Conservation (phyloP, 768 basidiomycete genomes). For the Pluteus cervinus region DNA sequence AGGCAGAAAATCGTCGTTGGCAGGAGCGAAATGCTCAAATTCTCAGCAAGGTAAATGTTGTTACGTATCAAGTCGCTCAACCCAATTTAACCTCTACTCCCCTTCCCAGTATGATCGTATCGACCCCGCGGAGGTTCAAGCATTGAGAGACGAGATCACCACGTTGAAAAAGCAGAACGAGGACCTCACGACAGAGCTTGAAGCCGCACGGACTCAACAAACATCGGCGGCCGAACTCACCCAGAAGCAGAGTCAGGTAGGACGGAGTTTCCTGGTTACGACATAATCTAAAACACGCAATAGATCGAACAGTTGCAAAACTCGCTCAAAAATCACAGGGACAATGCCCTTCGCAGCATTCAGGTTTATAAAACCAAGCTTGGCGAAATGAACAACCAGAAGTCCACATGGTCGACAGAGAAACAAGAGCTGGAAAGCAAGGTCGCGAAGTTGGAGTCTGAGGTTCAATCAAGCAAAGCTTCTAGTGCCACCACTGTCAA, state of each 20-base stretch:
- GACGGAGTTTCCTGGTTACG: not conserved
- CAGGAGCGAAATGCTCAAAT: constrained; percentile 80
- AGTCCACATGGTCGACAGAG: constrained; percentile 28
- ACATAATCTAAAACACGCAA: not conserved
- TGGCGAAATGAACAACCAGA: constrained; percentile 29
- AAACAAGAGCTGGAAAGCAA: constrained; percentile 32
- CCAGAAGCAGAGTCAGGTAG: constrained; percentile 9
- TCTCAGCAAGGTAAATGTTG: constrained; percentile 59
- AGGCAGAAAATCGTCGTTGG: constrained; percentile 76
- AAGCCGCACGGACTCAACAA: constrained; percentile 24
- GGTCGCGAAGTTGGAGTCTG: constrained; percentile 28
- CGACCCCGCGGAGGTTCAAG: constrained; percentile 80
- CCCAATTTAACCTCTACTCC: constrained; percentile 3
- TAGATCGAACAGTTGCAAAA: constrained; percentile 41
- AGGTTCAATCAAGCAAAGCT: constrained; percentile 27
- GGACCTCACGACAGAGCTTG: constrained; percentile 6
- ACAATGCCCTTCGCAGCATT: constrained; percentile 23
- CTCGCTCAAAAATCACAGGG: constrained; percentile 31
- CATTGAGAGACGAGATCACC: constrained; percentile 68
- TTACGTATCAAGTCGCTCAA: not conserved
- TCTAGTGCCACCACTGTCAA: constrained; percentile 14
- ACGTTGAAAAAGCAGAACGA: constrained; percentile 36
- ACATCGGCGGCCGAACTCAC: constrained; percentile 6
- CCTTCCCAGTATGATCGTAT: constrained; percentile 77
- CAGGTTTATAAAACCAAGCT: constrained; percentile 22